A percentile compares a stretch with the other conserved stretches of the same genome.
phyloP scores from a whole-genome alignment of 176 grass and related monocot genomes.

The Avena sativa region DNA sequence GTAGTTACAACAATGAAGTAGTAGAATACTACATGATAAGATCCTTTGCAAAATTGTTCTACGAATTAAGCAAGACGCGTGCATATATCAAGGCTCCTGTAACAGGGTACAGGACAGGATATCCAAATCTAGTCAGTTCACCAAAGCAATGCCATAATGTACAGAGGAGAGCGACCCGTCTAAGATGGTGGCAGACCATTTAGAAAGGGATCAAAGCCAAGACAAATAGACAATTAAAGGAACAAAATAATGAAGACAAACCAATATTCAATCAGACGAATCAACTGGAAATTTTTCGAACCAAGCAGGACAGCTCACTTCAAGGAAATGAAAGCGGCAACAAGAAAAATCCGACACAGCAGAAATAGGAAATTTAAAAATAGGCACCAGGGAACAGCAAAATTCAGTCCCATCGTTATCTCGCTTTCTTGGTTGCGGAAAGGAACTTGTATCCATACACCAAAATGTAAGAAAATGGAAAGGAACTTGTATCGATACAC shows the following conservation, averaged over 20 bases:
- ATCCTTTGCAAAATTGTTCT: neutral
- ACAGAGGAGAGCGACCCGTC: constrained; percentile 9
- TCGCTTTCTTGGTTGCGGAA: neutral
- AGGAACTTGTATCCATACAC: constrained; percentile 3
- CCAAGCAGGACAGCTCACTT: neutral
- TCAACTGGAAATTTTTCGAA: neutral
- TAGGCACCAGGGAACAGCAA: too few relatives aligned
- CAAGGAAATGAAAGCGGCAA: neutral
- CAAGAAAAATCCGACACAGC: neutral
- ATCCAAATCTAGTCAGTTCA: constrained; percentile 32
- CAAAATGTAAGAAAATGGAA: constrained; percentile 1
- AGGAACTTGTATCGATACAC: constrained; percentile 1
- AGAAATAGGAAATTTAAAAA: too few relatives aligned
- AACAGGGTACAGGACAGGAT: constrained; percentile 28
- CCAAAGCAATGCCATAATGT: neutral
- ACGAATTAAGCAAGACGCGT: constrained; percentile 5
- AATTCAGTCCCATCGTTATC: neutral
- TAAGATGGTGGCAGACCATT: neutral
- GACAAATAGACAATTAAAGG: neutral
- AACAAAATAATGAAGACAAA: constrained; percentile 13
- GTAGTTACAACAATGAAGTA: neutral
- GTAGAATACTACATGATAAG: neutral
- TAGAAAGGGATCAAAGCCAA: neutral
- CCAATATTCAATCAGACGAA: neutral
- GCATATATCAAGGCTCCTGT: neutral